Base-by-base conservation (phyloP, 306 rosid genomes). In the Hippophae rhamnoides region DNA sequence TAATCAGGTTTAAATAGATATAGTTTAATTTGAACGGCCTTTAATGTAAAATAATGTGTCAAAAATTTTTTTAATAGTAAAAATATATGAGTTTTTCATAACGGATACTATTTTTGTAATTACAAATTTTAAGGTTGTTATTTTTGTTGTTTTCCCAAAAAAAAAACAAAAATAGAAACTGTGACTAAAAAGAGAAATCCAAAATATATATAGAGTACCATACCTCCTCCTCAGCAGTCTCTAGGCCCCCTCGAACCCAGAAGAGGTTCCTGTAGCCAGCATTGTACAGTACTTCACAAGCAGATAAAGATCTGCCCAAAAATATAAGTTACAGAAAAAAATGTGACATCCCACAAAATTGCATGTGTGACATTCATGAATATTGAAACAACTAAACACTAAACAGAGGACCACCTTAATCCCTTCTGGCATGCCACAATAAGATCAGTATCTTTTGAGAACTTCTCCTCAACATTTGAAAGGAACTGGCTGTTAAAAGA, bases 241-340 rank as follows among this genome's bases (percentile, higher is more conserved):
- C 96, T 43, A 85, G 70, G 61, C 98, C 98, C 38, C 98, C 99
- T 70, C 83, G 95, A 72, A 92, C 89, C 99, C 89, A 87, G 76
- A 92, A 92, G 76, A 92, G 82, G 75, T 83, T 92, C 57, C n/a
- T 75, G 66, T 83, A 87, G 62, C 96, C 98, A 38, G 93, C 79
- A 61, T 81, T 87, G 64, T 81, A 81, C 31, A 90, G 89, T 59
- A 80, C 70, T 72, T 87, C 95, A 54, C 96, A 87, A 42, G 98
- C 98, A 81, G 95, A 96, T 41, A 90, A 72, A 44, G 89, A 90
- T 73, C 95, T 90, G 83, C 64, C 70, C 54, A 74, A 54, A 75
- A 66, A 70, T 47, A 58, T 64, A 66, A 63, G 57, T 54, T 61
- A n/a, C 51, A 64, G 47, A 7, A 67, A 14, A 50, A 14, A 60